Evolutionary conservation across 768 basidiomycete species (phyloP).

Genomic region (Phylloporus arenicola): DNA sequence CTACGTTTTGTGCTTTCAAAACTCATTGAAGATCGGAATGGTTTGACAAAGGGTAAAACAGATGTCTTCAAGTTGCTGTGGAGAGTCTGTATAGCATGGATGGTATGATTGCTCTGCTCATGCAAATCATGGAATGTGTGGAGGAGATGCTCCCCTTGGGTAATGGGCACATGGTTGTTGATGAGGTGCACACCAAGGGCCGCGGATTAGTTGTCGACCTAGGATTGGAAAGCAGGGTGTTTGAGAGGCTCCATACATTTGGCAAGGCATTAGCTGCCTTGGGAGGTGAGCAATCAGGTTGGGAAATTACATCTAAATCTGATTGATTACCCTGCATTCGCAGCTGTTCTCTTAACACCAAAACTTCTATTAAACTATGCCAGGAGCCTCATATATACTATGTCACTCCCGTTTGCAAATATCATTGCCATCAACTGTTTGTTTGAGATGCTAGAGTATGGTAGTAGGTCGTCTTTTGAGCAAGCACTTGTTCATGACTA

Average conservation of each 20-base stretch:
- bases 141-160: constrained; percentile 55
- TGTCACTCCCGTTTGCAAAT: constrained; percentile 71
- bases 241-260: constrained; percentile 84
- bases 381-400: constrained; percentile 87
- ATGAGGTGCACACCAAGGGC: constrained; percentile 85
- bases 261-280: constrained; percentile 85
- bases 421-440: constrained; percentile 72
- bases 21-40: constrained; percentile 35
- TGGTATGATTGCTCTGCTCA: constrained; percentile 79
- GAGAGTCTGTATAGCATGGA: constrained; percentile 97
- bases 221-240: constrained; percentile 65
- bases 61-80: constrained; percentile 76
- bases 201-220: constrained; percentile 66
- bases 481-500: constrained; percentile 14
- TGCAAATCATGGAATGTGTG: constrained; percentile 55
- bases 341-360: constrained; percentile 74
- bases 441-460: constrained; percentile 71
- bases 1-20: constrained; percentile 42
- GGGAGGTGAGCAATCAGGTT: constrained; percentile 57
- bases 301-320: background rate
- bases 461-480: constrained; percentile 35
- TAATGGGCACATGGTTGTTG: constrained; percentile 74
- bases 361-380: constrained; percentile 85
- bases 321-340: background rate
- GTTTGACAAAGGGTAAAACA: constrained; percentile 34